Evolutionary conservation across 2,329 filamentous ascomycete species (phyloP).

Genomic region (Aspergillus quadricinctus): DNA sequence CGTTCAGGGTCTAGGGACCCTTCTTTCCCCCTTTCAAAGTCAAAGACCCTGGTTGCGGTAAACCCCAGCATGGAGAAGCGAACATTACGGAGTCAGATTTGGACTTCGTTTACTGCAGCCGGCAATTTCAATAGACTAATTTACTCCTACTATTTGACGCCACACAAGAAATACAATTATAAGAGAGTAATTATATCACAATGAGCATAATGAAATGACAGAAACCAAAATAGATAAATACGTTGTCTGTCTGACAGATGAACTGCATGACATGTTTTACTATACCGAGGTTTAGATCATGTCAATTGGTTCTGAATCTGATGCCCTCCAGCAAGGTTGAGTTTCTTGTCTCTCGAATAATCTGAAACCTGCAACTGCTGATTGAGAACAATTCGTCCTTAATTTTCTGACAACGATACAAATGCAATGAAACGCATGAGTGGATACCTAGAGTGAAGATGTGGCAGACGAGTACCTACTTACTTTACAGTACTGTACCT

Average conservation of each 20-base stretch:
- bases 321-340: not conserved
- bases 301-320: not conserved
- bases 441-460: too few relatives aligned
- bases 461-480: too few relatives aligned
- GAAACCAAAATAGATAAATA: not conserved
- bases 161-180: not conserved
- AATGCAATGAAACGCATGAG: not conserved
- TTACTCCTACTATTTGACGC: not conserved
- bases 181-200: not conserved
- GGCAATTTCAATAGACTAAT: not conserved
- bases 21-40: not conserved
- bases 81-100: not conserved
- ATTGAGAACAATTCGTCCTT: too few relatives aligned
- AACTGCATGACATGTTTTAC: not conserved
- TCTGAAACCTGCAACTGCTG: not conserved
- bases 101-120: not conserved
- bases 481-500: too few relatives aligned
- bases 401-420: not conserved
- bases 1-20: not conserved
- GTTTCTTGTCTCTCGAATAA: not conserved
- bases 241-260: not conserved
- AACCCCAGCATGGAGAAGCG: not conserved
- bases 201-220: not conserved
- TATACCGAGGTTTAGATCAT: not conserved
- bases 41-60: not conserved